Base-by-base conservation (phyloP, 371 early-diverging fungal genomes). In the Mortierella sp. region DNA sequence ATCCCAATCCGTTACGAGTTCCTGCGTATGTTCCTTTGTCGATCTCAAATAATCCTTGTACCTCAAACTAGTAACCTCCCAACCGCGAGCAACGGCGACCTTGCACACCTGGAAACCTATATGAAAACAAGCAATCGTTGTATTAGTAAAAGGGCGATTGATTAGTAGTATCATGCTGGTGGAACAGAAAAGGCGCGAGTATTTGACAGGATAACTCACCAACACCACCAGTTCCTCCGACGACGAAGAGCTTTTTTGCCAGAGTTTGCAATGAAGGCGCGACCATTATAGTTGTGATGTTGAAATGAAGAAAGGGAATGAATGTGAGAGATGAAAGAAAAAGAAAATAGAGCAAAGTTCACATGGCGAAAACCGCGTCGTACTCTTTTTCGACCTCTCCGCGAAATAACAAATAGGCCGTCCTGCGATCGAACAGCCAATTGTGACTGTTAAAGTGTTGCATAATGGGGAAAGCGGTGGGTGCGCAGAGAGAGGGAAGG, bases 1-100 rank as follows among this genome's bases (percentile, higher is more conserved):
- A 8, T 72, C 52, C 28, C 21, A 21, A 7, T 26, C 21, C 10
- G 21, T 9, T 26, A 11, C 13, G 6, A 38, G 16, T 13, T 28
- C 19, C 31, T 10, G 19, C 2, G 50, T 5, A 8, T n/a, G 0
- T 9, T 5, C 26, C 26, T 42, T 26, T 73, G 34, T 14, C 19
- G 52, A 48, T 28, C 42, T 7, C 42, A 16, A 34, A 14, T 54
- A 28, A 6, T 78, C 77, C 3, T 84, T 76, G 21, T 92, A 94
- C 91, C 95, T 95, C 65, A 95, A 88, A 74, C 95, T 95, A 31
- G 93, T 87, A n/a, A 94, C 95, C 79, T 94, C 91, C 95, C 94
- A 94, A n/a, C 94, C 94, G 55, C 91, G 90, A 48, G 90, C 85
- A n/a, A 90, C 91, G 10, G 95, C 94, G 31, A 87, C 80, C 77